Base-by-base conservation (phyloP, 108 stramenopile species). In the Discostella pseudostelligera region DNA sequence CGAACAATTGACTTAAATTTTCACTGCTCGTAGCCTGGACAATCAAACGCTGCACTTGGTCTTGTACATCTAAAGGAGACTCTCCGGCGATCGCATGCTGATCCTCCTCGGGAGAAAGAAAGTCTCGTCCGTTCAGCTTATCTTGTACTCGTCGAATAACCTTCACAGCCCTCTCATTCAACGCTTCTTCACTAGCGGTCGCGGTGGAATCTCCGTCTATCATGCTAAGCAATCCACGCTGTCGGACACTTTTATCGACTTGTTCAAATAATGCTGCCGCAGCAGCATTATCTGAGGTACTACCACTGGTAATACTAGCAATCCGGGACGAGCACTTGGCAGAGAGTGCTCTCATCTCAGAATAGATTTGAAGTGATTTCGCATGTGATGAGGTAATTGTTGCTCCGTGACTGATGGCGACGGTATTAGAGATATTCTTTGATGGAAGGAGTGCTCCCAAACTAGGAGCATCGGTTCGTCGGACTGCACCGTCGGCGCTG, bases 111-210 rank as follows among this genome's bases (percentile, higher is more conserved):
- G 60, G 69, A 3, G 72, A 84, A n/a, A 77, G 76, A 67, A 99
- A 99, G 66, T 99, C 99, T 8, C 89, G 91, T 3, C 99, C 99
- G 3, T 85, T 88, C 54, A 99, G 80, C 69, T 99, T 99, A 62
- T 96, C 96, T 70, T 97, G 92, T 20, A 99, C 95, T 8, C 99
- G 84, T 53, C 83, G 83, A 65, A 99, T 89, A 35, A 99, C 97
- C 56, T 94, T 88, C 11, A 99, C 68, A 10, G 99, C 99, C 72
- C 92, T 88, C 66, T 97, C 96, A 75, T 98, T 99, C 36, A 99
- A 71, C 8, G 84, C 82, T 56, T 89, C 93, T 37, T 94, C 90
- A 43, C 83, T 76, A 12, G 73, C 76, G 5, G 32, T 25, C 56
- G 35, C 32, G 55, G 55, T 26, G 19, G 55, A 56, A 54, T 72